Percentiles rank a stretch among this genome's conserved stretches.
Conservation (phyloP, 441 rosid species). For the Breynia disticha region DNA sequence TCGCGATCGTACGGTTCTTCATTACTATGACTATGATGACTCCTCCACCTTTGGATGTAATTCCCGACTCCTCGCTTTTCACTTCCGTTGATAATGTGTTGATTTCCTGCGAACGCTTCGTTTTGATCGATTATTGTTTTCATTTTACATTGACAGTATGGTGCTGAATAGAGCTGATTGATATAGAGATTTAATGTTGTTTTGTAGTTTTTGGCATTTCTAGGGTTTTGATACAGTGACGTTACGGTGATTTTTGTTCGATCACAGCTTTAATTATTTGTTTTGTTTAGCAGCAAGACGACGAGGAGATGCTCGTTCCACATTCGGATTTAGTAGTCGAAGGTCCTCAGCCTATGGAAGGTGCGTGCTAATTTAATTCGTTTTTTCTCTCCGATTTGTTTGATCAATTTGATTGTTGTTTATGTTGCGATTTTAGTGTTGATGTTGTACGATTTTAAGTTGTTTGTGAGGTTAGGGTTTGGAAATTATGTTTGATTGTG, state of each 20-base stretch:
- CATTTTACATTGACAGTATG: conserved; percentile 11
- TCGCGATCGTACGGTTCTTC: conserved; percentile 31
- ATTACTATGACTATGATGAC: conserved; percentile 69
- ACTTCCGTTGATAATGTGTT: conserved; percentile 5
- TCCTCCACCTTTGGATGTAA: conserved; percentile 79
- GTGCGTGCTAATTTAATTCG: conserved; percentile 21
- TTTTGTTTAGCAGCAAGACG: conserved; percentile 61
- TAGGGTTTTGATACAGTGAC: neutral
- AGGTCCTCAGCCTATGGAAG: conserved; percentile 95
- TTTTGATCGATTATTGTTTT: conserved; percentile 19
- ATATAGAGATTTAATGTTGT: conserved; percentile 5
- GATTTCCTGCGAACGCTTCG: neutral
- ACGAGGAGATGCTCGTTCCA: conserved; percentile 95
- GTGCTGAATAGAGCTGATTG: conserved; percentile 1
- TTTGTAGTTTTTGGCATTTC: neutral
- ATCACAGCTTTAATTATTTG: conserved; percentile 37
- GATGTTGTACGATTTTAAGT: conserved; percentile 27
- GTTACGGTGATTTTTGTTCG: neutral
- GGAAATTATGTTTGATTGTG: no score
- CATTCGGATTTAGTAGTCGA: conserved; percentile 69
- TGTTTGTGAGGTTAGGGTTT: conserved; percentile 11
- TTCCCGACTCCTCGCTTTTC: neutral
- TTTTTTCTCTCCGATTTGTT: conserved; percentile 5
- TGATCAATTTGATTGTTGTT: conserved; percentile 7
- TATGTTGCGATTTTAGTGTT: conserved; percentile 13